Evolutionary conservation across 1,284 basidiomycete species (phyloP).

Genomic region (Somion occarium): DNA sequence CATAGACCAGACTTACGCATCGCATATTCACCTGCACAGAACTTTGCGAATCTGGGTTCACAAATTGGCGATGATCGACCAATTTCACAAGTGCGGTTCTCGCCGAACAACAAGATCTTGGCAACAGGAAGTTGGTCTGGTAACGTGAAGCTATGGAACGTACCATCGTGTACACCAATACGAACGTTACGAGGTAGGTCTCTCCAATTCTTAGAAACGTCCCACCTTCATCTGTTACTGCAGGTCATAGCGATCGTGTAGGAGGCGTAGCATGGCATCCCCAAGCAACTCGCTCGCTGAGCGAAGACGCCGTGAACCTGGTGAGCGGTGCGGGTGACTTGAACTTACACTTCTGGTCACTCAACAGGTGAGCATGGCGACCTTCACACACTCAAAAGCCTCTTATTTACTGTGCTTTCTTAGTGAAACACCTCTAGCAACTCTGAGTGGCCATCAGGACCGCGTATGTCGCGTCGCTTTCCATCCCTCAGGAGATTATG

Average conservation of each 20-base stretch:
- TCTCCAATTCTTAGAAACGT: neutral
- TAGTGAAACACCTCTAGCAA: slow-evolving; percentile 77
- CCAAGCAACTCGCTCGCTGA: slow-evolving; percentile 79
- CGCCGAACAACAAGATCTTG: slow-evolving; percentile 84
- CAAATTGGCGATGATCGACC: slow-evolving; percentile 98
- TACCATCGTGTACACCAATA: slow-evolving; percentile 82
- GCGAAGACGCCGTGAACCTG: slow-evolving; percentile 71
- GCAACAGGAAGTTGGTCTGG: slow-evolving; percentile 97
- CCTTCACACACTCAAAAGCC: neutral
- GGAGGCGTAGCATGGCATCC: slow-evolving; percentile 99
- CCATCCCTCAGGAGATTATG: slow-evolving; percentile 90
- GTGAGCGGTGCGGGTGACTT: slow-evolving; percentile 90
- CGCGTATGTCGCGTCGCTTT: slow-evolving; percentile 93
- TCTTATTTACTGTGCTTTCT: neutral
- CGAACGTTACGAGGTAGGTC: slow-evolving; percentile 65
- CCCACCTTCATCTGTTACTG: neutral
- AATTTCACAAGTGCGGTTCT: slow-evolving; percentile 90
- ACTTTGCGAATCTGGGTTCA: slow-evolving; percentile 89
- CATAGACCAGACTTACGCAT: slow-evolving; percentile 6
- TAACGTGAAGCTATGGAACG: slow-evolving; percentile 90
- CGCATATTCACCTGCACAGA: slow-evolving; percentile 41
- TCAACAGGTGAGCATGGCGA: slow-evolving; percentile 57
- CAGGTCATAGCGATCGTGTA: slow-evolving; percentile 87
- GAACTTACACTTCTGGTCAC: slow-evolving; percentile 84
- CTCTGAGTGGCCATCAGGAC: slow-evolving; percentile 84